Base-by-base conservation (phyloP, 129 eudicot species). In the Tagetes patula region DNA sequence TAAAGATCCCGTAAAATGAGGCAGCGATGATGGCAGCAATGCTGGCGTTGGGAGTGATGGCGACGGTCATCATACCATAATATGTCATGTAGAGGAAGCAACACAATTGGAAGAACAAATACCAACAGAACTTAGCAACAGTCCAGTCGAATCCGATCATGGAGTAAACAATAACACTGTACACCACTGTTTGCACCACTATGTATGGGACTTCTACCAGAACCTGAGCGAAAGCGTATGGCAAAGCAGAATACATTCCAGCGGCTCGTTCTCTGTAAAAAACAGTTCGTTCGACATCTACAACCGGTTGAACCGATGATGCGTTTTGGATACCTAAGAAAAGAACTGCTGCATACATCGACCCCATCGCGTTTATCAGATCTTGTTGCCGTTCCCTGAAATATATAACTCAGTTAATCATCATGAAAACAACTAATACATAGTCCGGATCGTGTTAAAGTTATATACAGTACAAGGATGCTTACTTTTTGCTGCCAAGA, bases 121-220 rank as follows among this genome's bases (percentile, higher is more conserved):
- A 76, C 88, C 85, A 84, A n/a, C 70, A 32, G 64, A 81, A 84
- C 37, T 81, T 84, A 20, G 52, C 83, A 39, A 53, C 81, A 0
- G 81, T 78, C 88, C 88, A 84, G 0, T 84, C 79, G 47, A 84
- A 84, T 0, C 88, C 85, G 36, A 81, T 78, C 88, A 81, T 84
- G 7, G 88, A 39, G n/a, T 81, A 84, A n/a, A 81, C 85, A 39
- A 84, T 78, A 8, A 84, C 6, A 58, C 74, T 46, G 59, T 84
- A 81, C 6, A 74, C 79, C 30, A 20, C 27, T 0, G 86, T 47
- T 71, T 84, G 88, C 13, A 31, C 12, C 10, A 71, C 20, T 0
- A 81, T 33, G 1, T 84, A 81, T 9, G 88, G 88, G 39, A 81
- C 45, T 54, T 84, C 88, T 5, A 78, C 79, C 67, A 84, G 38